Conservation (phyloP, 345 rosid species). For the Limnanthes douglasii region DNA sequence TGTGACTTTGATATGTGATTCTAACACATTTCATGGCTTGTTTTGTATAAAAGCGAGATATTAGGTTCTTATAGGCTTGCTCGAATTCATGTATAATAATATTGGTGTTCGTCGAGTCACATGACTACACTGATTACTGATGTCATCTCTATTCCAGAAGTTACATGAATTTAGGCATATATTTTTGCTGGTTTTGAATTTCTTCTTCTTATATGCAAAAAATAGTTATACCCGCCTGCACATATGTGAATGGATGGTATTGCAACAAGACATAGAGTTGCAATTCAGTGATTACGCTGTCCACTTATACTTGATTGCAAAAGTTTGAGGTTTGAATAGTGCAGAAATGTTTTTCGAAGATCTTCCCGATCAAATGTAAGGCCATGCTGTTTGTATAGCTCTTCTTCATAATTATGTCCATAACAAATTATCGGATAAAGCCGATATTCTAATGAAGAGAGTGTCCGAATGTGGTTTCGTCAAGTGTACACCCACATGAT, state of each 20-base stretch:
- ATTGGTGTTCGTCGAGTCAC: too few species aligned
- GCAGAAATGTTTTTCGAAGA: slow-evolving; percentile 92
- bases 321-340: slow-evolving; percentile 61
- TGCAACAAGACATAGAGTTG: slow-evolving; percentile 53
- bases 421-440: slow-evolving; percentile 38
- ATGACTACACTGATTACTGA: too few species aligned
- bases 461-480: slow-evolving; percentile 63
- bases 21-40: too few species aligned
- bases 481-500: slow-evolving; percentile 59
- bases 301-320: slow-evolving; percentile 73
- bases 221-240: slow-evolving; percentile 14
- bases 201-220: too few species aligned
- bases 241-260: slow-evolving; percentile 93
- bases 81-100: too few species aligned
- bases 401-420: slow-evolving; percentile 75
- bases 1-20: too few species aligned
- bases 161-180: too few species aligned
- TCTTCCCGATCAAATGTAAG: slow-evolving; percentile 59
- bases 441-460: slow-evolving; percentile 65
- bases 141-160: too few species aligned
- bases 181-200: too few species aligned
- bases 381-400: slow-evolving; percentile 43
- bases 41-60: too few species aligned
- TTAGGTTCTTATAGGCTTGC: too few species aligned
- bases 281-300: slow-evolving; percentile 81